phyloP scores from a whole-genome alignment of 306 rosid genomes.

The Rosa chinensis region DNA sequence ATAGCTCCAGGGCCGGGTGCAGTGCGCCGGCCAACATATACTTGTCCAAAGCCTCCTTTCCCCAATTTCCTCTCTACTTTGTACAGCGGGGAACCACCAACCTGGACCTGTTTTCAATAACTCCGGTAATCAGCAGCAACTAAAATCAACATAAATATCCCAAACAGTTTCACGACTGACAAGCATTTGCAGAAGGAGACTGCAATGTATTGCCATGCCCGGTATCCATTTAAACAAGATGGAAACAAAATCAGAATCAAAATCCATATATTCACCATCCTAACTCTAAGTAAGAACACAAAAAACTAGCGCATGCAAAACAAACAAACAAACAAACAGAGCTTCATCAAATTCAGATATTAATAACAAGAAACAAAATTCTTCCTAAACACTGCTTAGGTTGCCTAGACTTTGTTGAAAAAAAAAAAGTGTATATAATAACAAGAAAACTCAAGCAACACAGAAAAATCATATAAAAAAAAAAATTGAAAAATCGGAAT shows the following conservation, averaged over 20 bases:
- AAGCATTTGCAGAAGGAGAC: background rate
- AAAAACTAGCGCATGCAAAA: background rate
- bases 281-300: background rate
- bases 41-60: conserved; percentile 95
- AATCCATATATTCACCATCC: background rate
- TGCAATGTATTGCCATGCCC: background rate
- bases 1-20: conserved; percentile 63
- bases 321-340: background rate
- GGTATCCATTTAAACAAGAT: background rate
- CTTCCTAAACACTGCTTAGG: background rate
- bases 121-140: background rate
- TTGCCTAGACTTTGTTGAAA: background rate
- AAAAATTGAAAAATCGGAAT: background rate
- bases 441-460: background rate
- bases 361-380: background rate
- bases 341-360: background rate
- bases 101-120: conserved; percentile 44
- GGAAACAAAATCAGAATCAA: background rate
- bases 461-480: background rate
- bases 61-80: conserved; percentile 53
- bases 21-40: conserved; percentile 75
- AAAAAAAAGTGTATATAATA: background rate
- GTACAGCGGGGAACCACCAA: conserved; percentile 55
- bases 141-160: background rate
- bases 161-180: too few relatives aligned